Evolutionary conservation across 2,329 filamentous ascomycete species (phyloP), one percentile per base, ranked within the genome.

Genomic region (Alternaria conjuncta): DNA sequence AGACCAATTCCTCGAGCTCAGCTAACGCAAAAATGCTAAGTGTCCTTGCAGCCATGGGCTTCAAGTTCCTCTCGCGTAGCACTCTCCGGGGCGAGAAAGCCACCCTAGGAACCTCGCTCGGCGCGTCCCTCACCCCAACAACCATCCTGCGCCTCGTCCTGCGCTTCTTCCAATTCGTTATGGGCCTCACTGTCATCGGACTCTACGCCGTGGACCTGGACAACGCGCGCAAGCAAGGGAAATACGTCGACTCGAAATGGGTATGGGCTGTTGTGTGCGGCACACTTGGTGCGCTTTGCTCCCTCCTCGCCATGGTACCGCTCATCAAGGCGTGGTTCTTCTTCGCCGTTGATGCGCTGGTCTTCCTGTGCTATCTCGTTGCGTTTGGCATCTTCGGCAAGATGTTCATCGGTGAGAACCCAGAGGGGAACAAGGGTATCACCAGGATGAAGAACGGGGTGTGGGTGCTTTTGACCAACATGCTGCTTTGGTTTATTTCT

Each of bases 341-440:
- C 57, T 91, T 92, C 75, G 81, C 84, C 55, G 93, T 92, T 89
- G 91, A 94, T 78, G 81, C 85, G 41, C 76, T 95, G 13, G 80
- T 96, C 18, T 92, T 80, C 71, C 84, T 96, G 66, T 86, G 96
- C 28, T 97, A 92, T 90, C 88, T 93, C 63, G 87, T 89, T 2
- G 84, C 96, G 6, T 97, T 97, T 78, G 94, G 93, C 18, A 83
- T 96, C 64, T 97, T 97, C 77, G 94, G 90, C 57, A 89, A 86
- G 71, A 88, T 95, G 85, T 97, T 90, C 83, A 91, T 97, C 75
- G 80, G 87, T 57, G 89, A 89, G 72, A 79, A 93, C 62, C 78
- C 89, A 0, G 84, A 91, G 76, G 89, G 89, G 13, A 86, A 92
- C 75, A 71, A 73, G 44, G 89, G 86, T 54, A 86, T 95, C 61